Conservation (phyloP, 1,139 yeast genomes). For the Debaryomyces udenii region DNA sequence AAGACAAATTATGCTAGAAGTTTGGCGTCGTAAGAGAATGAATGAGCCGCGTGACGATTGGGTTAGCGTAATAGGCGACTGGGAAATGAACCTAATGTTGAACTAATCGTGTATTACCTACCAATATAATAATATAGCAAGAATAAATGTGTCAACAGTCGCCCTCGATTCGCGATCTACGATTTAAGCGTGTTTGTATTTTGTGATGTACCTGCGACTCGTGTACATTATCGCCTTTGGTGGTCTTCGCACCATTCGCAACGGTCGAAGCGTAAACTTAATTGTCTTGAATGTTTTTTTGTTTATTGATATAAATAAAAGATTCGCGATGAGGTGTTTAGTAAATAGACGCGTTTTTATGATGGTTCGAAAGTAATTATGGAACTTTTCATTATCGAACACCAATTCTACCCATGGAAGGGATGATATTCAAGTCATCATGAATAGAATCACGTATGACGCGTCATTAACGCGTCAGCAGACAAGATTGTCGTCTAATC, state of each 20-base stretch:
- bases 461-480: constrained; percentile 9
- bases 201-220: not conserved
- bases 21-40: constrained; percentile 74
- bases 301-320: constrained; percentile 2
- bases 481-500: not conserved
- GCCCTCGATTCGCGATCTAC: constrained; percentile 1
- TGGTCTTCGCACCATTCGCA: too few species aligned
- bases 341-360: constrained; percentile 7
- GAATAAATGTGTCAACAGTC: not conserved
- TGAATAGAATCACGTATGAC: constrained; percentile 6
- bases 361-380: constrained; percentile 1
- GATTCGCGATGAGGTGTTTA: constrained; percentile 6
- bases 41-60: constrained; percentile 66
- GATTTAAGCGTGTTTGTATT: not conserved
- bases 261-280: too few species aligned
- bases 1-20: constrained; percentile 80
- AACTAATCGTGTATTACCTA: constrained; percentile 29
- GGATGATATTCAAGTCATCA: not conserved
- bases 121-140: constrained; percentile 1
- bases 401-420: constrained; percentile 4
- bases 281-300: too few species aligned
- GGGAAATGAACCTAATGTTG: constrained; percentile 86
- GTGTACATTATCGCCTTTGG: not conserved
- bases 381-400: not conserved
- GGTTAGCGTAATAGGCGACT: constrained; percentile 78